Conservation (phyloP, 2,329 filamentous ascomycete species). For the Paecilomyces fulvus region DNA sequence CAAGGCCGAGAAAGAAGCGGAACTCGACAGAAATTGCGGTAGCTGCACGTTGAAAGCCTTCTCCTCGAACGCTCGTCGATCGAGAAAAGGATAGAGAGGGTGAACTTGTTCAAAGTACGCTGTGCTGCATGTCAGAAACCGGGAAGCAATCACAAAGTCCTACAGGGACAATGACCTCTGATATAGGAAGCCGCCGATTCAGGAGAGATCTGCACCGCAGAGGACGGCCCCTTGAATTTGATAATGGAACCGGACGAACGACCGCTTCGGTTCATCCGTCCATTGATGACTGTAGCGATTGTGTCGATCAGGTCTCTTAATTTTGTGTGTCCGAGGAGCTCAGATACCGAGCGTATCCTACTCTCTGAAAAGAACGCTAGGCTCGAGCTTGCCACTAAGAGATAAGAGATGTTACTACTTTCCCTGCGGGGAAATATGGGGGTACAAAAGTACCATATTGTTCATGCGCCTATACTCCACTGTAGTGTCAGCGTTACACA, state of each 20-base stretch:
- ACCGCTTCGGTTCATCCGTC: slow-evolving; percentile 7
- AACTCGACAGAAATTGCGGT: slow-evolving; percentile 13
- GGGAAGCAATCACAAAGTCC: slow-evolving; percentile 2
- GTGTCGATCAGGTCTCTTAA: slow-evolving; percentile 16
- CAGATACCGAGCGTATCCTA: slow-evolving; percentile 20
- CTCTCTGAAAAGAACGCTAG: slow-evolving; percentile 30
- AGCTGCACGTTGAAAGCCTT: slow-evolving; percentile 20
- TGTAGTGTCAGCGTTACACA: background rate
- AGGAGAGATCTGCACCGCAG: slow-evolving; percentile 5
- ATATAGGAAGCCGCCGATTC: slow-evolving; percentile 8
- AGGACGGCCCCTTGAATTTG: slow-evolving; percentile 9
- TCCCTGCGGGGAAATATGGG: background rate
- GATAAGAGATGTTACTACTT: slow-evolving; percentile 8
- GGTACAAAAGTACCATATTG: slow-evolving; percentile 5
- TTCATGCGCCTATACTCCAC: slow-evolving; percentile 3
- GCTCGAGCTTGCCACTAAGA: slow-evolving; percentile 22
- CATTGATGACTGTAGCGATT: slow-evolving; percentile 10
- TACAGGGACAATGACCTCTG: slow-evolving; percentile 3
- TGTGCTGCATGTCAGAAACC: slow-evolving; percentile 5
- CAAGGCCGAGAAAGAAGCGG: slow-evolving; percentile 28
- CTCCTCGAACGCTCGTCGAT: slow-evolving; percentile 27
- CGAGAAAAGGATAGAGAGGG: slow-evolving; percentile 34
- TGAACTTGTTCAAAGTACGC: slow-evolving; percentile 35
- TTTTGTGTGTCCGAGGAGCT: slow-evolving; percentile 16
- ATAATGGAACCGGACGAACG: slow-evolving; percentile 3